Base-by-base conservation (phyloP, 2,329 filamentous ascomycete genomes). In the Fusarium pseudocircinatum region DNA sequence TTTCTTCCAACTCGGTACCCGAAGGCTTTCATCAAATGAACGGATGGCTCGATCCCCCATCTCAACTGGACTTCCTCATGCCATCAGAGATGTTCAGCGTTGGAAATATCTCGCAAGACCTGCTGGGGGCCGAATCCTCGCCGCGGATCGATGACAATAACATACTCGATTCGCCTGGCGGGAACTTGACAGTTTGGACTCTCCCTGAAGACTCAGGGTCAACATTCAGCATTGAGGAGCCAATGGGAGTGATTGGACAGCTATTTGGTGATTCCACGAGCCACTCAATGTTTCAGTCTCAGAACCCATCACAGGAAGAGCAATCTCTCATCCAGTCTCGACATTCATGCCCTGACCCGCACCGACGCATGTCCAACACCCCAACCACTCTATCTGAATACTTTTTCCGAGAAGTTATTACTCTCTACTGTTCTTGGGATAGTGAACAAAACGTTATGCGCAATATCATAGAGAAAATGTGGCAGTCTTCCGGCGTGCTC, bases 341-440 rank as follows among this genome's bases (percentile, higher is more conserved):
- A 11, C 14, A n/a, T 13, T 14, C 34, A 22, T 9, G 4, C 18
- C 32, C 5, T 5, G 36, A 52, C 12, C 22, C 61, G 20, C 44
- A 47, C 4, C 58, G 10, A 0, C 37, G 30, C 11, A 13, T 64
- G 36, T n/a, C 49, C 11, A 61, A 65, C 10, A 52, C 43, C 1
- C 39, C 59, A 16, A 65, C 62, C 10, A 47, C 62, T 5, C 20
- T 65, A 8, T 65, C 59, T 1, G 39, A 65, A 13, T 65, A 54
- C 24, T 63, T 65, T 22, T 65, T 65, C 28, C 22, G 39, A 1
- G 46, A 65, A 6, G 59, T 63, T 2, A 63, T 65, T 4, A 40
- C 62, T 12, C 46, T 65, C 3, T 63, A 65, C 34, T 65, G 62
- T 18, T 47, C 60, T 2, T 65, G 62, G 46, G 59, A 65, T 5